Conservation (phyloP, 768 basidiomycete genomes). For the Hygrophorus russula region DNA sequence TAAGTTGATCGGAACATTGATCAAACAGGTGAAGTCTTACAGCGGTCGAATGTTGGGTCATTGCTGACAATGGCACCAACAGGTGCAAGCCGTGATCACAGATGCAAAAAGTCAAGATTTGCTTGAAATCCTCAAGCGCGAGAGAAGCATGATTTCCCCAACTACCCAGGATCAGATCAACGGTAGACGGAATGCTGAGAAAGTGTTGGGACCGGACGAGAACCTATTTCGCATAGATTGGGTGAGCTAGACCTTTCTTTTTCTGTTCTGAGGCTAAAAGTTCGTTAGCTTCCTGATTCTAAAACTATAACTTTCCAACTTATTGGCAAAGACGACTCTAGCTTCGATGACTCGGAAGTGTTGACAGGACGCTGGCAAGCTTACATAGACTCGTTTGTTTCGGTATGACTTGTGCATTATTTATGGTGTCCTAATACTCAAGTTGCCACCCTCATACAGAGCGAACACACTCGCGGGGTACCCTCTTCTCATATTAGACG, state of each 20-base stretch:
- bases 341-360: slow-evolving; percentile 66
- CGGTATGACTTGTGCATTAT: slow-evolving; percentile 26
- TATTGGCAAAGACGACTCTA: slow-evolving; percentile 70
- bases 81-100: slow-evolving; percentile 58
- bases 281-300: slow-evolving; percentile 44
- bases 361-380: slow-evolving; percentile 69
- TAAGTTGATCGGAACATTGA: slow-evolving; percentile 76
- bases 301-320: slow-evolving; percentile 65
- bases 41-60: background rate
- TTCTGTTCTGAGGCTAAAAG: background rate
- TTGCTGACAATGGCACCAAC: background rate
- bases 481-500: slow-evolving; percentile 30
- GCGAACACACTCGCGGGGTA: slow-evolving; percentile 45
- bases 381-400: slow-evolving; percentile 69
- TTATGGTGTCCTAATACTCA: background rate
- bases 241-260: slow-evolving; percentile 30
- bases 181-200: slow-evolving; percentile 55
- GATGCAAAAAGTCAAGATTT: slow-evolving; percentile 66
- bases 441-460: slow-evolving; percentile 21
- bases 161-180: slow-evolving; percentile 67
- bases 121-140: slow-evolving; percentile 58
- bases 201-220: slow-evolving; percentile 63
- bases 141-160: slow-evolving; percentile 43
- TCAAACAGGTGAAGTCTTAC: slow-evolving; percentile 61
- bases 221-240: slow-evolving; percentile 75